These are phyloP conservation scores for Setaria viridis DNA, from an alignment of 202 grass and related monocot genomes.

Conservation along the genomic window DNA sequence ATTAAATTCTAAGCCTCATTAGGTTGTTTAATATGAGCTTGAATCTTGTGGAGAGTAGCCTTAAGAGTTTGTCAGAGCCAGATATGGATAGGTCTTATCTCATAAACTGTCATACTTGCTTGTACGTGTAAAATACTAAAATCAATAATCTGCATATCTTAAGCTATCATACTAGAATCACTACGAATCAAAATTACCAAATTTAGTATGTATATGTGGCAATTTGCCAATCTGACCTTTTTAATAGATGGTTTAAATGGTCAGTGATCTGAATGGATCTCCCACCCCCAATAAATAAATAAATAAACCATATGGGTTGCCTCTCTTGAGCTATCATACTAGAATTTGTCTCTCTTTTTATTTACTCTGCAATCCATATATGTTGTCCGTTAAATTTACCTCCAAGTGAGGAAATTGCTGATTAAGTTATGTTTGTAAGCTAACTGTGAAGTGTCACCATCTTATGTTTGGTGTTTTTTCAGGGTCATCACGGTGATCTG, in stretches of 20 bases:
- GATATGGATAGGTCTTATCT: slow-evolving; percentile 7
- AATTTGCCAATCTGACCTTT: too few species aligned
- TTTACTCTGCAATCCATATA: slow-evolving; percentile 9
- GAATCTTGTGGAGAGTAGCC: slow-evolving; percentile 9
- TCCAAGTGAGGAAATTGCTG: neutral
- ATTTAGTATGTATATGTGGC: too few species aligned
- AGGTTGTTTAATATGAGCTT: slow-evolving; percentile 8
- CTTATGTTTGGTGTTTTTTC: slow-evolving; percentile 43
- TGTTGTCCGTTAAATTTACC: slow-evolving; percentile 25
- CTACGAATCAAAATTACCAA: too few species aligned
- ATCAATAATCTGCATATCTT: slow-evolving; percentile 3
- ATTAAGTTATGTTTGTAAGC: slow-evolving; percentile 13
- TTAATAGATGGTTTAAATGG: too few species aligned
- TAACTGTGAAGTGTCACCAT: slow-evolving; percentile 28
- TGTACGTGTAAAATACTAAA: slow-evolving; percentile 9
- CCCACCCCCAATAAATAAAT: too few species aligned
- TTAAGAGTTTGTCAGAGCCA: slow-evolving; percentile 2
- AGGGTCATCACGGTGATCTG: slow-evolving; percentile 87
- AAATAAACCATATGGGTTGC: too few species aligned
- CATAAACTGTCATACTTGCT: neutral
- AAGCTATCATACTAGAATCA: slow-evolving; percentile 21
- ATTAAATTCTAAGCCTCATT: neutral
- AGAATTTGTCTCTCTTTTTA: neutral
- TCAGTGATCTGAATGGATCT: too few species aligned
- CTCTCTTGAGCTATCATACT: slow-evolving; percentile 23